Evolutionary conservation across 768 basidiomycete genomes (phyloP).

Genomic region (Amanita thiersii): DNA sequence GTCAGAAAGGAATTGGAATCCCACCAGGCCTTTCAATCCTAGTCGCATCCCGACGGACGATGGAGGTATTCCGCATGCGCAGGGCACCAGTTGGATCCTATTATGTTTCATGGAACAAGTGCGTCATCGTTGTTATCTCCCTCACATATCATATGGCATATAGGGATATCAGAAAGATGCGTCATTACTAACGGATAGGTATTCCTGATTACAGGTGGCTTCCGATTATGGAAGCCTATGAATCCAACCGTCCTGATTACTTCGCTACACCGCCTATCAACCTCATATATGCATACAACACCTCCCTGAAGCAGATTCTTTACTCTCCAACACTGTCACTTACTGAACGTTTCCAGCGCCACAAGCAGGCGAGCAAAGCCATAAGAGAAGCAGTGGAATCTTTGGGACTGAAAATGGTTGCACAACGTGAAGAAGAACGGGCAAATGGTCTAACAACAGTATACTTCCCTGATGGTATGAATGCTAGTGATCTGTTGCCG

Average conservation of each 20-base stretch:
- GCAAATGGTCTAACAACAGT: constrained; percentile 97
- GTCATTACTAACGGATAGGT: not conserved
- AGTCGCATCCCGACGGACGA: constrained; percentile 70
- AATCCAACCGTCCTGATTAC: constrained; percentile 72
- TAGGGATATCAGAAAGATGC: too few species aligned
- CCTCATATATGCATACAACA: constrained; percentile 84
- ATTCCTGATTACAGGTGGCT: constrained; percentile 66
- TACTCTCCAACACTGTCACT: constrained; percentile 48
- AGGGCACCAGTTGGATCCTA: constrained; percentile 64
- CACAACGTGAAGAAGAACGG: constrained; percentile 48
- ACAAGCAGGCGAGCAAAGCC: constrained; percentile 57
- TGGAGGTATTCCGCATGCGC: constrained; percentile 60
- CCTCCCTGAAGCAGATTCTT: constrained; percentile 71
- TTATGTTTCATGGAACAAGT: constrained; percentile 90
- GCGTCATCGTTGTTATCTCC: constrained; percentile 11
- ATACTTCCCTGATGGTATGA: constrained; percentile 80
- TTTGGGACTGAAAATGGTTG: constrained; percentile 71
- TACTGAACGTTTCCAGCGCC: constrained; percentile 68
- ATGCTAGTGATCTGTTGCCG: constrained; percentile 69
- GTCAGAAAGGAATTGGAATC: constrained; percentile 87
- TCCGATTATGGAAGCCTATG: constrained; percentile 92
- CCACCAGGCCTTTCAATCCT: constrained; percentile 92
- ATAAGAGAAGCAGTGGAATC: constrained; percentile 59
- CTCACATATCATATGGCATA: too few species aligned
- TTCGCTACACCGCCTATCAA: constrained; percentile 96